Percentiles rank a stretch among this genome's conserved stretches.
Conservation (phyloP, 768 basidiomycete species). For the Xerocomellus intermedius region DNA sequence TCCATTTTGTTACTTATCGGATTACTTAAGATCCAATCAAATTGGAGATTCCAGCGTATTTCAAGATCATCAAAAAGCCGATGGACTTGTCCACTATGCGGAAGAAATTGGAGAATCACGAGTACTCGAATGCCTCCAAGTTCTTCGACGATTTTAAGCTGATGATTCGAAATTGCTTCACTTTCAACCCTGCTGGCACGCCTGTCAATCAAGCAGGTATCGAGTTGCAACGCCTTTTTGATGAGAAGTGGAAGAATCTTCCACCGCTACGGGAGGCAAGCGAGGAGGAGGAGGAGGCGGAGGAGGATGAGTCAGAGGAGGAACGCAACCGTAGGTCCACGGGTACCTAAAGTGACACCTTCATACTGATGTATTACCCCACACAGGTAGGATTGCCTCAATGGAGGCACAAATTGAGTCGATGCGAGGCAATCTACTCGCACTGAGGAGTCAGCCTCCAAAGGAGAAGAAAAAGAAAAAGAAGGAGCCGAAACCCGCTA, state of each 20-base stretch:
- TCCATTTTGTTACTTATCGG: background rate
- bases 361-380: constrained; percentile 12
- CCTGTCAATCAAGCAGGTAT: constrained; percentile 84
- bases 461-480: constrained; percentile 74
- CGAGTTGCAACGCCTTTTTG: constrained; percentile 83
- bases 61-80: constrained; percentile 86
- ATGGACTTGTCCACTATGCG: constrained; percentile 94
- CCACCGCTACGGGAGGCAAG: constrained; percentile 57
- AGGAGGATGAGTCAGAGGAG: constrained; percentile 63
- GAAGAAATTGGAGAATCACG: constrained; percentile 72
- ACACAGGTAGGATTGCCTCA: constrained; percentile 63
- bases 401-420: constrained; percentile 83
- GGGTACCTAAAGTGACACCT: background rate
- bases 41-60: constrained; percentile 81
- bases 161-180: constrained; percentile 92
- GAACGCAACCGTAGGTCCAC: constrained; percentile 60
- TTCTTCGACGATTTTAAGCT: constrained; percentile 91
- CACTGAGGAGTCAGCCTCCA: constrained; percentile 53
- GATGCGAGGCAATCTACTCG: constrained; percentile 67
- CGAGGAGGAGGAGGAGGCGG: constrained; percentile 64
- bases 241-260: constrained; percentile 85
- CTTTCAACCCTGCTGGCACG: constrained; percentile 88
- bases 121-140: constrained; percentile 74
- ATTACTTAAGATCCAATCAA: constrained; percentile 62
- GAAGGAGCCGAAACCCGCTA: constrained; percentile 55